Base-by-base conservation (phyloP, 1,139 yeast species). In the Suhomyces atakaporum region DNA sequence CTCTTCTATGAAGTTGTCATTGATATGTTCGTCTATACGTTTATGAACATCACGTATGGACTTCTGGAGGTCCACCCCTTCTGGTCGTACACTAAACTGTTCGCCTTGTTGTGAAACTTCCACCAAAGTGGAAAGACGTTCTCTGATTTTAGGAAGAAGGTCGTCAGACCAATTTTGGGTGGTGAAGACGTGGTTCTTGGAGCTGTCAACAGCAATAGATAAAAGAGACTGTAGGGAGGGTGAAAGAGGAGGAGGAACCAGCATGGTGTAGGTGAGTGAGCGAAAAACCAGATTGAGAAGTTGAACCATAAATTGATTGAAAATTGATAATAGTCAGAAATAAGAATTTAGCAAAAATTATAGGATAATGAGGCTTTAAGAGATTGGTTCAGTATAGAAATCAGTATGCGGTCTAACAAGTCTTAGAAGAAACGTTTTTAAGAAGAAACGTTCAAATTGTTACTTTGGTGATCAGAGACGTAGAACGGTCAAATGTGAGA, bases 1-100 rank as follows among this genome's bases (percentile, higher is more conserved):
- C 2, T 53, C 41, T 1, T 47, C 43, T 1, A 40, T 15, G 45
- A 74, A 77, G 25, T 50, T 51, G 3, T 34, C 42, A 1, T 38
- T 25, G 24, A 75, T 47, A 18, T 51, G 44, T 1, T 38, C 32
- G 11, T 51, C 37, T 8, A 66, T 43, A 6, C 52, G 45, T n/a
- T 36, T 42, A 35, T 40, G 42, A 5, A 38, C 38, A 4, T 31
- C 28, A 8, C 25, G 33, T 7, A 58, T 52, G 15, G 47, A 32
- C 4, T 44, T 39, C 8, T 46, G 49, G 13, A 51, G 43, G 33
- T 51, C 47, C 11, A 47, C 43, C 9, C 46, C 53, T n/a, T 38
- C 41, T 7, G 51, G 46, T 30, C 42, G 34, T 24, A 25, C 36
- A 15, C 39, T 44, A 28, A 19, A 44, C 35, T 35, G 36, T 18